Conservation (phyloP, 768 basidiomycete genomes). For the Serpula lacrymans region DNA sequence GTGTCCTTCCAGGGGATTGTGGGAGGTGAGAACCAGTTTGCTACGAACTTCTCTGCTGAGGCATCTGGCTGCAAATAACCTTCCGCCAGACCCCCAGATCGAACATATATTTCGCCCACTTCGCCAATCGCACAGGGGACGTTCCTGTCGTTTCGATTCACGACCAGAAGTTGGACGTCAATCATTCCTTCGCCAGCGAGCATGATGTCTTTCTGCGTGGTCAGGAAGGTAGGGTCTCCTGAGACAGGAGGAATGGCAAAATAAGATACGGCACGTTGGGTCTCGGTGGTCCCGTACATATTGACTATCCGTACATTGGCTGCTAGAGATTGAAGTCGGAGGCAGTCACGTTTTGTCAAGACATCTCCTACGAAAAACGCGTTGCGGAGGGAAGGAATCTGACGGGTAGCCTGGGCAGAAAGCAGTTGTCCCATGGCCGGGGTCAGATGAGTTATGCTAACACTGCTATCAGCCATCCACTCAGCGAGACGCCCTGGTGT, state of each 20-base stretch:
- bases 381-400: conserved; percentile 81
- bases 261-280: conserved; percentile 97
- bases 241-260: conserved; percentile 86
- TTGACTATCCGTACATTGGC: conserved; percentile 93
- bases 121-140: conserved; percentile 92
- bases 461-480: conserved; percentile 93
- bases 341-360: conserved; percentile 96
- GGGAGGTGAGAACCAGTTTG: conserved; percentile 80
- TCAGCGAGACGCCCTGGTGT: conserved; percentile 95
- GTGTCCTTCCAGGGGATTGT: conserved; percentile 61
- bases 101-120: conserved; percentile 97
- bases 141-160: conserved; percentile 83
- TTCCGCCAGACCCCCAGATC: conserved; percentile 93
- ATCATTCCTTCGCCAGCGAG: conserved; percentile 97
- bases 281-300: conserved; percentile 99
- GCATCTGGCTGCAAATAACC: conserved; percentile 86
- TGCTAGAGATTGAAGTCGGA: conserved; percentile 89
- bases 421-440: conserved; percentile 99
- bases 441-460: conserved; percentile 96
- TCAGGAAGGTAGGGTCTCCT: conserved; percentile 84
- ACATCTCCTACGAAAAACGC: conserved; percentile 99
- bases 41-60: conserved; percentile 87
- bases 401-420: conserved; percentile 77
- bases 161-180: conserved; percentile 94
- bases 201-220: conserved; percentile 95